Evolutionary conservation across 2,329 filamentous ascomycete species (phyloP).

Genomic region (Rhinocladiella mackenziei): DNA sequence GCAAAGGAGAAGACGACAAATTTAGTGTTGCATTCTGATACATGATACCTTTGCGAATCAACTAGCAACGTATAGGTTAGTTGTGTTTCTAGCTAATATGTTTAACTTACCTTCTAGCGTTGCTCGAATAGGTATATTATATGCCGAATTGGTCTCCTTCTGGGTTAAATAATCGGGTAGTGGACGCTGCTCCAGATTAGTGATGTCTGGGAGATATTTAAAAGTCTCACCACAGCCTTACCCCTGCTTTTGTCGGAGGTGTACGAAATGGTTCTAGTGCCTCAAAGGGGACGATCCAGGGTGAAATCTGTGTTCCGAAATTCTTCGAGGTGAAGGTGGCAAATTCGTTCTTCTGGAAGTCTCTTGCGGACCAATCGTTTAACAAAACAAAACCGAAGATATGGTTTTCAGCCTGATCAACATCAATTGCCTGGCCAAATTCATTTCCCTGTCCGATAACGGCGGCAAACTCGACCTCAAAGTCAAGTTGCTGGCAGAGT

Average conservation of each 20-base stretch:
- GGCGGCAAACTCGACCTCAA: conserved; percentile 75
- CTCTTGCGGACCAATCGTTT: conserved; percentile 64
- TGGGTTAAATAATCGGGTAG: conserved; percentile 3
- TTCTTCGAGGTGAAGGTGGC: conserved; percentile 61
- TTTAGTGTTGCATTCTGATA: conserved; percentile 57
- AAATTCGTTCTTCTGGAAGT: conserved; percentile 32
- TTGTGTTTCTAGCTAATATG: no score
- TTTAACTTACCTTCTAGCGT: conserved; percentile 13
- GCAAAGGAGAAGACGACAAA: conserved; percentile 74
- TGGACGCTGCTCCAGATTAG: no score
- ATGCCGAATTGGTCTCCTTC: conserved; percentile 4
- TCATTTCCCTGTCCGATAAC: conserved; percentile 63
- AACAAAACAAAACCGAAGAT: conserved; percentile 75
- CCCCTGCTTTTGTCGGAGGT: conserved; percentile 1
- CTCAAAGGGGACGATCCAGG: conserved; percentile 60
- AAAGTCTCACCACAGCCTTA: no score
- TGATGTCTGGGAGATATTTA: no score
- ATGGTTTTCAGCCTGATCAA: conserved; percentile 62
- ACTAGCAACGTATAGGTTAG: conserved; percentile 4
- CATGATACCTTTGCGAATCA: conserved; percentile 24
- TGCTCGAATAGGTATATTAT: conserved; percentile 7
- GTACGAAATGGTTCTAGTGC: conserved; percentile 55
- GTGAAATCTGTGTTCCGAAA: conserved; percentile 57
- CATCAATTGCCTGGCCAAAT: conserved; percentile 59
- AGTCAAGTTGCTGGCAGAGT: conserved; percentile 63